A percentile compares a stretch with the other conserved stretches of the same genome.
These are phyloP conservation scores for Nothophytophthora sp. DNA, from an alignment of 352 stramenopile genomes.

Conservation along the genomic window DNA sequence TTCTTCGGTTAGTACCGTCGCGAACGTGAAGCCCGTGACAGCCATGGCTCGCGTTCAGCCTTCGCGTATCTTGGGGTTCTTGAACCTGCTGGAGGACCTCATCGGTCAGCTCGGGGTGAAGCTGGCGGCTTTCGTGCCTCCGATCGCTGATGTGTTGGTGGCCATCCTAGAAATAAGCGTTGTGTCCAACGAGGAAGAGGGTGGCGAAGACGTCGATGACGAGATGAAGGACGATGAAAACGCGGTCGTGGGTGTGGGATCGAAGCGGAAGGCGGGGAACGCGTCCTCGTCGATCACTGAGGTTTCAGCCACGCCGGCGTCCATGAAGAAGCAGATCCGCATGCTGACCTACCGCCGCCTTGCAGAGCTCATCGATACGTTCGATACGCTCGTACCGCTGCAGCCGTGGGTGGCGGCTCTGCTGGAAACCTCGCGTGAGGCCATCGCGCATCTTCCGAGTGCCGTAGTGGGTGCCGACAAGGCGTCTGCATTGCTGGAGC, in stretches of 20 bases:
- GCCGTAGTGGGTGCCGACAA: slow-evolving; percentile 76
- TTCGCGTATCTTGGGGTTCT: slow-evolving; percentile 86
- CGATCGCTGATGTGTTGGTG: slow-evolving; percentile 75
- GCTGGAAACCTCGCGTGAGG: slow-evolving; percentile 47
- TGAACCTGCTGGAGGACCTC: slow-evolving; percentile 90
- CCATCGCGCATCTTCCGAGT: slow-evolving; percentile 69
- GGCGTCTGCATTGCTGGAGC: slow-evolving; percentile 74
- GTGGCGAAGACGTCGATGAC: slow-evolving; percentile 20
- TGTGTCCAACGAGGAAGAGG: slow-evolving; percentile 20
- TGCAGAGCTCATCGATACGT: slow-evolving; percentile 75
- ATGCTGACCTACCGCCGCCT: slow-evolving; percentile 77
- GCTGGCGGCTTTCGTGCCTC: slow-evolving; percentile 76
- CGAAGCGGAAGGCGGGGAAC: slow-evolving; percentile 19
- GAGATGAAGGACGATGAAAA: slow-evolving; percentile 20
- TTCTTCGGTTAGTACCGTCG: slow-evolving; percentile 9
- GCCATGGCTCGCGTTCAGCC: slow-evolving; percentile 59
- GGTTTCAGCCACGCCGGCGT: slow-evolving; percentile 24
- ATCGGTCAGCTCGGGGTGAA: slow-evolving; percentile 87
- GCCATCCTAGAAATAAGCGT: slow-evolving; percentile 68
- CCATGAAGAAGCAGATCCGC: slow-evolving; percentile 83
- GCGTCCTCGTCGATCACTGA: slow-evolving; percentile 6
- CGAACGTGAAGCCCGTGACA: slow-evolving; percentile 23
- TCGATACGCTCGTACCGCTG: slow-evolving; percentile 69
- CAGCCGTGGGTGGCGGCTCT: slow-evolving; percentile 59
- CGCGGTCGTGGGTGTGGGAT: slow-evolving; percentile 7